phyloP scores from a whole-genome alignment of 2,329 filamentous ascomycete genomes.

The Ceratocystis huliohia region DNA sequence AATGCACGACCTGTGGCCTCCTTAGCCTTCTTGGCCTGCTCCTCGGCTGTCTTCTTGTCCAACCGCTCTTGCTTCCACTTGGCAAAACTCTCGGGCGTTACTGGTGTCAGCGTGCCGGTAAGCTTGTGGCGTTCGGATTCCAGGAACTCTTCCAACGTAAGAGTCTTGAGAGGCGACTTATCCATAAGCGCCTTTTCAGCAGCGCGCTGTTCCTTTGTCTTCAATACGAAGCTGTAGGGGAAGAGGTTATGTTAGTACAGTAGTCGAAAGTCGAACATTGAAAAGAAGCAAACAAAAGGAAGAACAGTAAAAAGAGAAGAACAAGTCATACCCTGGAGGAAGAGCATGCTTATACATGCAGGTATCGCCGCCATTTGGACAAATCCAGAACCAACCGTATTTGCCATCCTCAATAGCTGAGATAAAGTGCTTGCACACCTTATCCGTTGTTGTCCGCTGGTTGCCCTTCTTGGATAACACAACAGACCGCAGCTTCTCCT shows the following conservation, averaged over 20 bases:
- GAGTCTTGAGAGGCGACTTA: constrained; percentile 85
- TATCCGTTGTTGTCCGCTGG: constrained; percentile 87
- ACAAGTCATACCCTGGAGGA: constrained; percentile 66
- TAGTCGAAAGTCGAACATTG: background rate
- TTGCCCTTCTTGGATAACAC: constrained; percentile 96
- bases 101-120: constrained; percentile 79
- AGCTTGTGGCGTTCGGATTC: constrained; percentile 95
- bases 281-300: background rate
- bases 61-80: constrained; percentile 95
- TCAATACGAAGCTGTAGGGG: constrained; percentile 66
- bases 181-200: constrained; percentile 93
- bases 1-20: constrained; percentile 89
- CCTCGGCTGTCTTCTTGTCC: constrained; percentile 91
- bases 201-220: constrained; percentile 92
- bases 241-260: background rate
- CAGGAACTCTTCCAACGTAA: constrained; percentile 93
- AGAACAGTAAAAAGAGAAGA: background rate
- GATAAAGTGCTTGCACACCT: constrained; percentile 98
- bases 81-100: constrained; percentile 82
- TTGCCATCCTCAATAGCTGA: constrained; percentile 95
- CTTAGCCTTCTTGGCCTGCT: constrained; percentile 79
- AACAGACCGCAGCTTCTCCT: constrained; percentile 83
- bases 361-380: constrained; percentile 90
- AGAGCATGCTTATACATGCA: constrained; percentile 98
- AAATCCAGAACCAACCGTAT: constrained; percentile 98